A percentile compares a stretch with the other conserved stretches of the same genome.
Evolutionary conservation across 306 rosid species (phyloP).

Genomic region (Hippophae gyantsensis): DNA sequence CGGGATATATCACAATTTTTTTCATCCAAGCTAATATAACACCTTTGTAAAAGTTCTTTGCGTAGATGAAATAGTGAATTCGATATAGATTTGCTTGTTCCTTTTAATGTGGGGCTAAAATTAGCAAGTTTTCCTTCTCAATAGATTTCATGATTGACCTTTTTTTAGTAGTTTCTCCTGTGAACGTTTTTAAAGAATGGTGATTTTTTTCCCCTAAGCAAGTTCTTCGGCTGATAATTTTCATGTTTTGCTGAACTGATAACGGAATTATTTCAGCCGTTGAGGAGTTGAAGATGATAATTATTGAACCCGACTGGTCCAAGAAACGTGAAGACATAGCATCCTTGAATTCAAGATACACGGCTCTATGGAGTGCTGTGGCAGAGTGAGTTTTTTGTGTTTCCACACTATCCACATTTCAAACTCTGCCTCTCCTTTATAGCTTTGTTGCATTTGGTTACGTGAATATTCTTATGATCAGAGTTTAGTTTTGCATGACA

Average conservation of each 20-base stretch:
- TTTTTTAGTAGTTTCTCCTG: neutral
- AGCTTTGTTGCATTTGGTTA: neutral
- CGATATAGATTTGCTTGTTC: neutral
- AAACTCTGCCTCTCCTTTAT: neutral
- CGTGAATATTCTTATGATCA: neutral
- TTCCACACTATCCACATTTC: neutral
- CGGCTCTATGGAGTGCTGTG: constrained; percentile 41
- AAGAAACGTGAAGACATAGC: constrained; percentile 48
- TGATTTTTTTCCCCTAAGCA: too few relatives aligned
- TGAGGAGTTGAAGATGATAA: constrained; percentile 62
- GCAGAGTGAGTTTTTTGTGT: constrained; percentile 43
- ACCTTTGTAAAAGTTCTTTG: too few relatives aligned
- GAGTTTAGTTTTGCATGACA: neutral
- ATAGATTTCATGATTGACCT: neutral
- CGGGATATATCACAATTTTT: too few relatives aligned
- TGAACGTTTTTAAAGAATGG: too few relatives aligned
- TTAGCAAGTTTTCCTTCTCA: neutral
- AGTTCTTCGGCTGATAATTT: neutral
- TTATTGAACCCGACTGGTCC: constrained; percentile 62
- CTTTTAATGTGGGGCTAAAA: neutral
- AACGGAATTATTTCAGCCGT: constrained; percentile 38
- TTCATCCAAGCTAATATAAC: too few relatives aligned
- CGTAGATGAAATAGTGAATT: neutral
- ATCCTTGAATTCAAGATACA: constrained; percentile 52
- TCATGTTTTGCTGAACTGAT: constrained; percentile 10